Conservation (phyloP, 2,329 filamentous ascomycete genomes). For the Drechslera avenae region DNA sequence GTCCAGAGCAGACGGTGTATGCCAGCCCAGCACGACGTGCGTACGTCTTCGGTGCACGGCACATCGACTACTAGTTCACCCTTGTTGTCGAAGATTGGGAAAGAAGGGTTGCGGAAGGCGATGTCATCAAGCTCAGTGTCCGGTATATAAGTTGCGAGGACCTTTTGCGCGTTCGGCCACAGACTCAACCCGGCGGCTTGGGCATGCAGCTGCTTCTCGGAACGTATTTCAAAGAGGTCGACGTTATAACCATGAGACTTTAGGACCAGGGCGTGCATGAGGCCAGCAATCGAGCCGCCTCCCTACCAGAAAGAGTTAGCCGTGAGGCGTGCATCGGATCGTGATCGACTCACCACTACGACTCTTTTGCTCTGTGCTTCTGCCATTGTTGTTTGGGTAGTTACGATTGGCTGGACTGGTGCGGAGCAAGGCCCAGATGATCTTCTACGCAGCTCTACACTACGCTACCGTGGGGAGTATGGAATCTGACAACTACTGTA, state of each 20-base stretch:
- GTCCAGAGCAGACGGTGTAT: constrained; percentile 16
- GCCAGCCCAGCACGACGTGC: constrained; percentile 23
- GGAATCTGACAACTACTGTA: too few relatives aligned
- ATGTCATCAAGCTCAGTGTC: constrained; percentile 9
- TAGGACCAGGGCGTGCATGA: constrained; percentile 28
- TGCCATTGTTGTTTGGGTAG: too few relatives aligned
- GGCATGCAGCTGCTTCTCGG: constrained; percentile 14
- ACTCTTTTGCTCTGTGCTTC: too few relatives aligned
- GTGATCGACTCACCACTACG: too few relatives aligned
- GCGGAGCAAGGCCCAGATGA: background rate
- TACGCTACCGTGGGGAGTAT: background rate
- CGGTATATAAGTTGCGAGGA: constrained; percentile 17
- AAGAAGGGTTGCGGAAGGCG: constrained; percentile 9
- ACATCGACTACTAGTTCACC: constrained; percentile 9
- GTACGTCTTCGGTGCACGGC: constrained; percentile 7
- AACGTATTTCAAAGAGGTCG: constrained; percentile 19
- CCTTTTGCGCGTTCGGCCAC: constrained; percentile 18
- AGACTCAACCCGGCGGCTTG: constrained; percentile 25
- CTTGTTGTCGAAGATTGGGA: constrained; percentile 19
- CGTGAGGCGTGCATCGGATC: too few relatives aligned
- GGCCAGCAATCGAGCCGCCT: constrained; percentile 26
- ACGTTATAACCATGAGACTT: constrained; percentile 22
- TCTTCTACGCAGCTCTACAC: background rate
- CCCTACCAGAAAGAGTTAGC: too few relatives aligned
- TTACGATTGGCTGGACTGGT: background rate